Evolutionary conservation across 768 basidiomycete species (phyloP), one percentile per base, ranked within the genome.

Genomic region (Coprinellus aureogranulatus): DNA sequence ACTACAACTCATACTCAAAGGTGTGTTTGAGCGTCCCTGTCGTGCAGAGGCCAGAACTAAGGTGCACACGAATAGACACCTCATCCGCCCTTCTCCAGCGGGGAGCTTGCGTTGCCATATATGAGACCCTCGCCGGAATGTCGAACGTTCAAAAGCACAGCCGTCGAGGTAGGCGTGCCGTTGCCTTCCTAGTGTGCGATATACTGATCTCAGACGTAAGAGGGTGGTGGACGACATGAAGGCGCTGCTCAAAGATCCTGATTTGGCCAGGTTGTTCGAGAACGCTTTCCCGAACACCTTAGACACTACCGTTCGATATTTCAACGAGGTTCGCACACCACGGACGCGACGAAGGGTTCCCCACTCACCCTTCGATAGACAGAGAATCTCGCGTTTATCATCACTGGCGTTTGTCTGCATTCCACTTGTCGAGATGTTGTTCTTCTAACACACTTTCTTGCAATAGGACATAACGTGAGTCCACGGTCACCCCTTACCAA

Each of bases 201-300:
- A 26, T 22, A 6, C 41, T 22, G 20, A 51, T 22, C 50, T 28
- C 23, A 14, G 23, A 34, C 11, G 48, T 3, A 60, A 90, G 89
- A 78, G 82, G 78, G 88, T 90, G 27, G 87, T 91, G 28, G 63
- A 61, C n/a, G 87, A 91, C 68, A 87, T 90, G 87, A 90, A 81
- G 42, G 67, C 73, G 18, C 77, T 86, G 45, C 72, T 92, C 56
- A 90, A 85, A 66, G 88, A 92, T 65, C 86, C 89, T 0, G 90
- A 92, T 63, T 61, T 92, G 52, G 90, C 89, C 12, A 81, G 88
- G 50, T 67, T 92, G 22, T 92, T 92, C 61, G 89, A 90, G 68
- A 92, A 91, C 60, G 86, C 89, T 0, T 90, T 90, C 65, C 90
- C 90, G 2, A 90, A 90, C 62, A 92, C 90, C 0, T 79, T 92